Evolutionary conservation across 257 asterid species (phyloP), one percentile per base, ranked within the genome.

Genomic region (Solanum raphanifolium): DNA sequence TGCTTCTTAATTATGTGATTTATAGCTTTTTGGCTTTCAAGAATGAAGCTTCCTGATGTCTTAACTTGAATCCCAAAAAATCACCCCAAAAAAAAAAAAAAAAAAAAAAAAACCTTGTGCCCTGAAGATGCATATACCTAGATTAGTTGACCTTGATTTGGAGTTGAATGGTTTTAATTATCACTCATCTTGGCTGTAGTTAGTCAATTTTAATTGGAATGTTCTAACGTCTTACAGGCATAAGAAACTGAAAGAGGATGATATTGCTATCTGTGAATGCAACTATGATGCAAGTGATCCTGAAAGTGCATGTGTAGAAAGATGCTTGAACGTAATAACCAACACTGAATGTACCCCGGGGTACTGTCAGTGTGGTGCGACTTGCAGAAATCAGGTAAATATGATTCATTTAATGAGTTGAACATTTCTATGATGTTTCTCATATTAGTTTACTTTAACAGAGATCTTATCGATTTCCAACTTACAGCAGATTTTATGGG

Each of bases 261-360:
- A 97, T 90, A 91, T 95, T 86, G 92, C 95, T 79, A 87, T 95
- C 78, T 95, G 99, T 88, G 95, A 90, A 86, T 97, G 99, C 94
- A 93, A 93, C 74, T 92, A 92, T 91, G 92, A 93, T 71, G 89
- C 88, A 85, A 65, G 72, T 90, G 93, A 93, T 89, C 93, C 96
- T 89, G 98, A 93, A 89, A 94, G 96, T 93, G 95, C 98, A 18
- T 96, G 99, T 90, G 98, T 95, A 9, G 99, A 96, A 87, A 86
- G 94, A 88, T 96, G 99, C 91, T 92, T 95, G 95, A 96, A 96
- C 91, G 94, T 92, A 36, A 89, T 94, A 87, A 96, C 99, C 88
- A 94, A 89, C 98, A 96, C 99, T 35, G 99, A 96, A 89, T 96
- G 99, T 94, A 95, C 97, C 38, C 95, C 94, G 29, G 98, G 97